Conservation (phyloP, 108 stramenopile genomes). For the Nitzschia palea region DNA sequence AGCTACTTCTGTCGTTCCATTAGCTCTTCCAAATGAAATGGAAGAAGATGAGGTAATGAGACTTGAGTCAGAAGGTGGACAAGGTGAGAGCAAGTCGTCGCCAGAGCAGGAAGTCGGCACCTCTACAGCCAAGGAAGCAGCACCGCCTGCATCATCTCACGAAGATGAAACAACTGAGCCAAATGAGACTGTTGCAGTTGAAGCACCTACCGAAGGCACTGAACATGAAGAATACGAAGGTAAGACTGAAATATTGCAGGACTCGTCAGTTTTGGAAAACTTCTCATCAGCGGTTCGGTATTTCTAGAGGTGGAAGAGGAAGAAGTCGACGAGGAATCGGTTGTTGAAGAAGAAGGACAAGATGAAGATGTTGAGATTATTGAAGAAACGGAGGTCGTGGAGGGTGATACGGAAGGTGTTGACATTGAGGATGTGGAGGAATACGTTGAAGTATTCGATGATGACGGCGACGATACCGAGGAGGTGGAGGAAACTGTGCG, state of each 20-base stretch:
- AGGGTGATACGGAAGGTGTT: conserved; percentile 14
- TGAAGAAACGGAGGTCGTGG: conserved; percentile 7
- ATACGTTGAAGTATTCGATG: conserved; percentile 12
- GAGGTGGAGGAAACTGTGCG: not conserved
- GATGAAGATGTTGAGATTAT: conserved; percentile 16
- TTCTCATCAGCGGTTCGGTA: no score
- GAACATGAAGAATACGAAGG: not conserved
- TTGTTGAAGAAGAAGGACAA: not conserved
- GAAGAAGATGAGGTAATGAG: no score
- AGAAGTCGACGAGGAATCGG: no score
- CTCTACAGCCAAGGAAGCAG: no score
- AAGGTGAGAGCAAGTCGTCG: no score
- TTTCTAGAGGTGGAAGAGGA: no score
- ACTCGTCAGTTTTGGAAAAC: no score
- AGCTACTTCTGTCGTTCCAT: not conserved
- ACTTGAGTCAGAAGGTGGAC: no score
- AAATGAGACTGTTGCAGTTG: not conserved
- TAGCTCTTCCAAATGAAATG: not conserved
- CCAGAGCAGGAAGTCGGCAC: no score
- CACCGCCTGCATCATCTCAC: not conserved
- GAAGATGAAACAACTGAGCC: not conserved
- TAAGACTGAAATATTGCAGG: no score
- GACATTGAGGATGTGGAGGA: conserved; percentile 15
- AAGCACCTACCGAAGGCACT: not conserved
- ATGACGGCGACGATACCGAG: conserved; percentile 13